Evolutionary conservation across 768 basidiomycete genomes (phyloP).

Genomic region (Boletellus ananas): DNA sequence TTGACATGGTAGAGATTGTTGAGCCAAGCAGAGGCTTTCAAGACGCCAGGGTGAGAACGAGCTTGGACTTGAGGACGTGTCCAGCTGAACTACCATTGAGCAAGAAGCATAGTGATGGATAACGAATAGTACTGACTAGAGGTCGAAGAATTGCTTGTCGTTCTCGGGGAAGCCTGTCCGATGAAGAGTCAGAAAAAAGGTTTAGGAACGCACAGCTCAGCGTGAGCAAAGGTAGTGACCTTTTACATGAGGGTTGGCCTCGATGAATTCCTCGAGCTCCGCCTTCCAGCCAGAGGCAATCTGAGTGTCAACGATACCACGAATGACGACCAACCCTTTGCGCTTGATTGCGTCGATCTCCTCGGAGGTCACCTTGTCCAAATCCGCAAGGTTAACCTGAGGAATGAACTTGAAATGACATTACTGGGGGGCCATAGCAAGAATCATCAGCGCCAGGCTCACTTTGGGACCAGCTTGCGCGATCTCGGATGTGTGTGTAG

Average conservation of each 20-base stretch:
- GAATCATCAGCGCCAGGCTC: constrained; percentile 8
- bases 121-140: constrained; percentile 48
- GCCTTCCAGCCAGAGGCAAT: constrained; percentile 59
- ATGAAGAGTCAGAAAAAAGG: not conserved
- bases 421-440: not conserved
- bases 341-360: constrained; percentile 48
- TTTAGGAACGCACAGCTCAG: not conserved
- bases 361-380: constrained; percentile 44
- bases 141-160: constrained; percentile 71
- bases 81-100: constrained; percentile 33
- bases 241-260: constrained; percentile 51
- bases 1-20: constrained; percentile 60
- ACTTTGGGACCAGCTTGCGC: constrained; percentile 48
- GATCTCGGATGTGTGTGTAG: constrained; percentile 42
- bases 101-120: not conserved
- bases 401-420: constrained; percentile 48
- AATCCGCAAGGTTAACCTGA: constrained; percentile 54
- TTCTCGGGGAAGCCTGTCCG: constrained; percentile 45
- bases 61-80: constrained; percentile 60
- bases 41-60: constrained; percentile 61
- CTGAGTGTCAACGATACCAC: constrained; percentile 52
- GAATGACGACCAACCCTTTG: constrained; percentile 59
- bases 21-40: constrained; percentile 54
- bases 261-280: constrained; percentile 52
- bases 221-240: constrained; percentile 32